Evolutionary conservation across 176 grass and related monocot genomes (phyloP).

Genomic region (Saccharum officinarum): DNA sequence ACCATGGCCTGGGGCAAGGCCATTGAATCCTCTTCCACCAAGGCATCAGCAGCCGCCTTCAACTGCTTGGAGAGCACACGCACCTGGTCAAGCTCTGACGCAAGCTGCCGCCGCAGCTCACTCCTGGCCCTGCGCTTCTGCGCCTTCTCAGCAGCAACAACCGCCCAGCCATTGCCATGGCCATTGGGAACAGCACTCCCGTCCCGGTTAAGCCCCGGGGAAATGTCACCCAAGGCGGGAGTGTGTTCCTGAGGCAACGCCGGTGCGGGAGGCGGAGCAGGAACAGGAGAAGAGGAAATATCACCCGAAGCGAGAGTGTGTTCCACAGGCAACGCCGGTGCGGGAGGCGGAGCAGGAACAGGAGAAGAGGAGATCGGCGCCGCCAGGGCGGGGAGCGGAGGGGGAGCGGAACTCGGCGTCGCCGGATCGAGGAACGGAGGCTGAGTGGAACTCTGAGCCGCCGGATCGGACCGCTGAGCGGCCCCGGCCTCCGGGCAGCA

Average conservation of each 20-base stretch:
- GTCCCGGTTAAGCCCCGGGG: conserved; percentile 44
- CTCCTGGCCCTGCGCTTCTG: conserved; percentile 54
- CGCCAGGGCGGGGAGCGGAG: not conserved
- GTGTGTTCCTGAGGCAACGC: not conserved
- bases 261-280: not conserved
- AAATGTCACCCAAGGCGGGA: conserved; percentile 24
- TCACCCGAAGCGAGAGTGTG: conserved; percentile 24
- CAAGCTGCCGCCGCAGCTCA: conserved; percentile 63
- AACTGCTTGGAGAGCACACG: conserved; percentile 63
- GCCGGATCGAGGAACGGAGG: conserved; percentile 1
- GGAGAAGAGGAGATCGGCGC: conserved; percentile 1
- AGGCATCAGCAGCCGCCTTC: conserved; percentile 40
- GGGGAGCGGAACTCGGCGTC: conserved; percentile 16
- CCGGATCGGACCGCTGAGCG: conserved; percentile 6
- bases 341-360: not conserved
- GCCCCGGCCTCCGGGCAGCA: conserved; percentile 7
- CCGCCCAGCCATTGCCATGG: conserved; percentile 6
- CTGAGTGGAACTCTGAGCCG: conserved; percentile 12
- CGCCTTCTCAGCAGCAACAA: conserved; percentile 4
- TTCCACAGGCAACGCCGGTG: not conserved
- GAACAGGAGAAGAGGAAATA: conserved; percentile 6
- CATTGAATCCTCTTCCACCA: conserved; percentile 19
- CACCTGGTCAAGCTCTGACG: conserved; percentile 72
- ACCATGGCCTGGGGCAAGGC: not conserved
- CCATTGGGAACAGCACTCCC: conserved; percentile 42